Percentiles rank a stretch among this genome's conserved stretches.
These are phyloP conservation scores for Odonthalia washingtoniensis DNA, from an alignment of 31 red algal genomes.

Conservation along the genomic window DNA sequence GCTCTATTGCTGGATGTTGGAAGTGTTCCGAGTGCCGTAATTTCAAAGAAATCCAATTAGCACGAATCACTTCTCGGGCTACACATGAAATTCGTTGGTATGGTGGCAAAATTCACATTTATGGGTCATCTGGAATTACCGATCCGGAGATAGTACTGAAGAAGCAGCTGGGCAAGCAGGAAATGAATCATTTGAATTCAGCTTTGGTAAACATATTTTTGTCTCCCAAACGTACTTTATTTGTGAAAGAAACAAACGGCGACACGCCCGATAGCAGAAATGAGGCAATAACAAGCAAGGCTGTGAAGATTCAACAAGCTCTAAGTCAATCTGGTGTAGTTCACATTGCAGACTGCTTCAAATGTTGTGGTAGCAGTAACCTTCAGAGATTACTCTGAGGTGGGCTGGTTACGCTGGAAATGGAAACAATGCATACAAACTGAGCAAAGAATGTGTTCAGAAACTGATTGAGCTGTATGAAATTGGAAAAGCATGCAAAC, in stretches of 20 bases:
- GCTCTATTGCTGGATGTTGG: not conserved
- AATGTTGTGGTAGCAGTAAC: not conserved
- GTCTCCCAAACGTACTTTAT: not conserved
- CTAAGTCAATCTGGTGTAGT: not conserved
- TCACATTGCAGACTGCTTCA: not conserved
- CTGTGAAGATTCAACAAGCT: not conserved
- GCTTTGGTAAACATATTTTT: not conserved
- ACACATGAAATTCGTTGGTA: not conserved
- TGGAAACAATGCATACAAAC: not conserved
- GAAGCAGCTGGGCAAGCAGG: not conserved
- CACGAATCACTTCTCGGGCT: not conserved
- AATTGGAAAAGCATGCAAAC: not conserved
- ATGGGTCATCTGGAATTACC: not conserved
- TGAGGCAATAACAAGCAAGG: not conserved
- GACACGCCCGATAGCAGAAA: not conserved
- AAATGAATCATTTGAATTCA: not conserved
- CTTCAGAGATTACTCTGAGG: not conserved
- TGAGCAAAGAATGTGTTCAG: not conserved
- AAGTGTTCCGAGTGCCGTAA: not conserved
- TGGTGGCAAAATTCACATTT: not conserved
- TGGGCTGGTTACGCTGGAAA: not conserved
- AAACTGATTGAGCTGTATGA: not conserved
- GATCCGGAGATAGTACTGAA: not conserved
- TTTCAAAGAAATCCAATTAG: not conserved
- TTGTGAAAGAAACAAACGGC: not conserved